phyloP scores from a whole-genome alignment of 2,329 filamentous ascomycete species.

The Sclerotinia subarctica region DNA sequence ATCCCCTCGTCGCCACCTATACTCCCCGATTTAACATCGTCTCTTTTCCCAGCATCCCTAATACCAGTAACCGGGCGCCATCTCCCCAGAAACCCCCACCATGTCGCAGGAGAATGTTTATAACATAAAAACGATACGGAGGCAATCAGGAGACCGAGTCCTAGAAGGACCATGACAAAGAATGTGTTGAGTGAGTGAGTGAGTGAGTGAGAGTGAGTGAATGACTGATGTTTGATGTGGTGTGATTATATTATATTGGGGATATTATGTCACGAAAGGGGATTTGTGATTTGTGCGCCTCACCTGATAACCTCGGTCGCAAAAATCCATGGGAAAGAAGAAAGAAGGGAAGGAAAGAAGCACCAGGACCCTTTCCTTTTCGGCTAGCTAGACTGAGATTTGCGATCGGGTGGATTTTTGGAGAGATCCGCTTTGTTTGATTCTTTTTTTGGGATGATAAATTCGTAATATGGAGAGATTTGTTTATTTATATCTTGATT shows the following conservation, averaged over 20 bases:
- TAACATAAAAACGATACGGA: constrained; percentile 57
- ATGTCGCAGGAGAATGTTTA: constrained; percentile 51
- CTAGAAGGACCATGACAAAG: constrained; percentile 40
- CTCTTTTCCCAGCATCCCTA: constrained; percentile 12
- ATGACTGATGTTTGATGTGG: background rate
- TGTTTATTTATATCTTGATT: background rate
- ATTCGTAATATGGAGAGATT: background rate
- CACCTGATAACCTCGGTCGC: background rate
- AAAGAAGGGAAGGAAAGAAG: too few species aligned
- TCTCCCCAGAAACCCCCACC: constrained; percentile 41
- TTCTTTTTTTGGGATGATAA: background rate
- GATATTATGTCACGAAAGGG: background rate
- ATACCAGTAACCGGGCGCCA: constrained; percentile 22
- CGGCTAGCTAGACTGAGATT: background rate
- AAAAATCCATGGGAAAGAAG: constrained; percentile 31
- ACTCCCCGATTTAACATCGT: constrained; percentile 23
- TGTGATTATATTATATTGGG: too few species aligned
- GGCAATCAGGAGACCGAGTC: constrained; percentile 59
- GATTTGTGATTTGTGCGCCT: constrained; percentile 3
- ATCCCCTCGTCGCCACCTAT: background rate
- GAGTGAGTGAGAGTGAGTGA: background rate
- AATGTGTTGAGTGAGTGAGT: background rate
- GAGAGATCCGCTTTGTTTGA: background rate
- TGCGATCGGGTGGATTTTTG: background rate
- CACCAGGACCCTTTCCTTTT: constrained; percentile 37